Evolutionary conservation across 371 early-diverging fungal genomes (phyloP), one percentile per base, ranked within the genome.

Genomic region (Sporodiniella umbellata): DNA sequence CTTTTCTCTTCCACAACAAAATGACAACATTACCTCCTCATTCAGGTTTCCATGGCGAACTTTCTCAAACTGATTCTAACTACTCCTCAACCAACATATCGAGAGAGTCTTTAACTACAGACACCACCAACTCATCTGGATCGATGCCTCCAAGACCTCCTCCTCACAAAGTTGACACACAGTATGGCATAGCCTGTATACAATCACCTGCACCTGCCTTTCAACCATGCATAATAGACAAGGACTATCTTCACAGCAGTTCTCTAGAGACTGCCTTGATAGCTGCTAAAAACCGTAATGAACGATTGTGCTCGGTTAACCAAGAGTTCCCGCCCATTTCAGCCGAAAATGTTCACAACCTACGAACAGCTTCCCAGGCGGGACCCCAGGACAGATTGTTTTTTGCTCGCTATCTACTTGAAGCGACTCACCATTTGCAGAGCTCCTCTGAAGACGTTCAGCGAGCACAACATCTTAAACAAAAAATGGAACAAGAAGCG

Each of bases 371-470:
- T 15, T 84, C 87, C 3, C 84, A 80, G 60, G 71, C 71, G 23
- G 92, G 91, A 65, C 85, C 88, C 1, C 73, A 59, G 2, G 70
- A 81, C 15, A 88, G 86, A 66, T 71, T 92, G 18, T 86, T 84
- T 33, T 92, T 90, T 72, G 92, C 88, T n/a, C 79, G 82, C 35
- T 86, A 81, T 48, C 53, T 88, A 18, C 65, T 88, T 4, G 76
- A 79, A 37, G 74, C 79, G 10, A 77, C 81, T 5, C 59, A 63
- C 31, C 66, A 71, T 3, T 42, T 72, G 44, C 53, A 53, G 5
- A 60, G 68, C 4, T 79, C 83, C 17, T 81, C 87, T 33, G 69
- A 76, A 0, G 84, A 81, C 48, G 80, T 80, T 1, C 79, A 82
- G 44, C 69, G 78, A 42, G 72, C 77, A 4, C 73, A 75, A 40